Conservation (phyloP, 2,329 filamentous ascomycete genomes). For the Colletotrichum euphorbiae region DNA sequence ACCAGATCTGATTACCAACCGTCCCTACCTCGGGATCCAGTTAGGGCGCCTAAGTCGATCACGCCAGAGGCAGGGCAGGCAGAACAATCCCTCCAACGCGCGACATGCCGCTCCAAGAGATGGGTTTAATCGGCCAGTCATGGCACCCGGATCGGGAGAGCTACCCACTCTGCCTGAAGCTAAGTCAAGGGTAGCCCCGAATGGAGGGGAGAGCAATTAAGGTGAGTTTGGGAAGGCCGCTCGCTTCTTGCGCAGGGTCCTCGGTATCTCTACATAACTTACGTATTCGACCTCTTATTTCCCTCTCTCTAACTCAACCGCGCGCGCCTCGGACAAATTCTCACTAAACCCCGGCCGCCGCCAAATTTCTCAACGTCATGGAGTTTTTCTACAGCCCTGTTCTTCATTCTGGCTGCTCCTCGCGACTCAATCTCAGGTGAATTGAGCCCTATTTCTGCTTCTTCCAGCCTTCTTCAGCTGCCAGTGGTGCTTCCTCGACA, state of each 20-base stretch:
- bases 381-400: constrained; percentile 16
- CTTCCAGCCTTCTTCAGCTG: background rate
- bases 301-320: constrained; percentile 24
- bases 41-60: constrained; percentile 34
- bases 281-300: constrained; percentile 37
- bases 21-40: constrained; percentile 21
- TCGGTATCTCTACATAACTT: constrained; percentile 36
- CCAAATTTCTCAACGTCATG: constrained; percentile 37
- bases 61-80: constrained; percentile 40
- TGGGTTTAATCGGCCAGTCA: constrained; percentile 37
- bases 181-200: constrained; percentile 39
- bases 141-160: constrained; percentile 23
- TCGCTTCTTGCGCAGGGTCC: constrained; percentile 36
- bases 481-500: background rate
- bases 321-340: constrained; percentile 36
- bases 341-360: constrained; percentile 1
- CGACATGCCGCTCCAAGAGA: constrained; percentile 32
- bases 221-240: constrained; percentile 36
- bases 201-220: constrained; percentile 32
- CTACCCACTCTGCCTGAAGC: constrained; percentile 36
- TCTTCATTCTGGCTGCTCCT: constrained; percentile 12
- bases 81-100: constrained; percentile 36
- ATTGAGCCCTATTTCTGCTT: background rate
- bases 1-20: constrained; percentile 38
- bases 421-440: constrained; percentile 31